Base-by-base conservation (phyloP, 169 alveolate genomes). In the Miamiensis avidus region DNA sequence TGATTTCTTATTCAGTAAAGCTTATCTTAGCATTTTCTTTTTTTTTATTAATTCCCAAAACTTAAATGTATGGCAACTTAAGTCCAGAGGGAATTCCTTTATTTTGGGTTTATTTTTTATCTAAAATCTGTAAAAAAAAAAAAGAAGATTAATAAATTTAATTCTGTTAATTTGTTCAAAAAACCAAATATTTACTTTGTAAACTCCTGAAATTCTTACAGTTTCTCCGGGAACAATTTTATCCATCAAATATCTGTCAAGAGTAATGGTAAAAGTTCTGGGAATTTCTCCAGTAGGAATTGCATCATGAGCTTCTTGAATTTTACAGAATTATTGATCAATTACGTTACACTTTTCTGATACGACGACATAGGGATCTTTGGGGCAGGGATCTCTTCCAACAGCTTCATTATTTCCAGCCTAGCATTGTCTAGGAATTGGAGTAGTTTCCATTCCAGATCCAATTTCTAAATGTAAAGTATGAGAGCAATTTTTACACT, bases 241-340 rank as follows among this genome's bases (percentile, higher is more conserved):
- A 88, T 98, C 99, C 26, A 98, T 98, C 87, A 98, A 94, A 83
- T 96, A 91, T 81, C 99, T 94, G 96, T 98, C 96, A 90, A 98
- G 93, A 91, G 95, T 88, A 82, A 96, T 87, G 84, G 96, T 88
- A 95, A 91, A 91, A 83, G 99, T 88, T 89, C 99, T 93, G 26
- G 99, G 99, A 92, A 97, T 95, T 88, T 97, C 99, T 34, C 99
- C 99, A 29, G 98, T 95, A 1, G 98, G 99, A 29, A 98, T 99
- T 83, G 97, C 98, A 90, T 99, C 99, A n/a, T 99, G 99, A 29
- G 98, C 96, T 89, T 99, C 99, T 89, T 99, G 99, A 76, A 99
- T 91, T 94, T 98, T 98, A 74, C 98, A 91, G 1, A 96, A 92
- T 94, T 99, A 99, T 33, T 97, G 97, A 89, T 99, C 99, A 33